Conservation (phyloP, 768 basidiomycete genomes). For the Macrolepiota albuminosa region DNA sequence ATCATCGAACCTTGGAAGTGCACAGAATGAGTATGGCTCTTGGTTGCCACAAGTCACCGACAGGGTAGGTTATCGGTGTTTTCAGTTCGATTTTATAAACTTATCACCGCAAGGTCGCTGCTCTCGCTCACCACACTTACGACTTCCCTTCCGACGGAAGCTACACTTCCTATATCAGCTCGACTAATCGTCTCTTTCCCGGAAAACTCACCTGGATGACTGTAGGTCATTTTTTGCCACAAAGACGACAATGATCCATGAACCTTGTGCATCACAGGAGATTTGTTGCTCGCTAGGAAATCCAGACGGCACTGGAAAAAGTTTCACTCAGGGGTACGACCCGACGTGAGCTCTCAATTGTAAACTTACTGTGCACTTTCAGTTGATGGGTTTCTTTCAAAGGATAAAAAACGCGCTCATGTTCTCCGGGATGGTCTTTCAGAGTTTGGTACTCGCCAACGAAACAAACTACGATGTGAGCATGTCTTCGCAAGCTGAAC, state of each 20-base stretch:
- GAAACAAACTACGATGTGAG: constrained; percentile 33
- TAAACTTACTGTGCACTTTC: neutral
- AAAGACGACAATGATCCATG: neutral
- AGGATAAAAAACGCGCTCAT: constrained; percentile 35
- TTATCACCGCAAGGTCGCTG: constrained; percentile 25
- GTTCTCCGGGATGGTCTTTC: constrained; percentile 34
- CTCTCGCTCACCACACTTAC: constrained; percentile 41
- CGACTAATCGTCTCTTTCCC: constrained; percentile 21
- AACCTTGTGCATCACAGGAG: constrained; percentile 20
- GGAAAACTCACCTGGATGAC: constrained; percentile 36
- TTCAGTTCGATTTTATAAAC: neutral
- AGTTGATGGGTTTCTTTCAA: neutral
- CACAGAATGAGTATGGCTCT: constrained; percentile 25
- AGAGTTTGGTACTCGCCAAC: constrained; percentile 29
- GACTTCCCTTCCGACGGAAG: constrained; percentile 36
- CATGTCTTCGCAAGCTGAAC: neutral
- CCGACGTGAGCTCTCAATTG: constrained; percentile 22
- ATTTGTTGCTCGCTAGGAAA: constrained; percentile 33
- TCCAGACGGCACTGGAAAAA: constrained; percentile 28
- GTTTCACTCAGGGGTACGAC: constrained; percentile 31
- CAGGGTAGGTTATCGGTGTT: constrained; percentile 18
- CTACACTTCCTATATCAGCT: constrained; percentile 26
- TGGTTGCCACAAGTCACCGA: constrained; percentile 30
- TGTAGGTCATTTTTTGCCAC: constrained; percentile 16
- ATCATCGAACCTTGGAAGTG: constrained; percentile 27